A percentile compares a stretch with the other conserved stretches of the same genome.
These are phyloP conservation scores for Starmerella apis DNA, from an alignment of 805 yeast genomes.

Conservation along the genomic window DNA sequence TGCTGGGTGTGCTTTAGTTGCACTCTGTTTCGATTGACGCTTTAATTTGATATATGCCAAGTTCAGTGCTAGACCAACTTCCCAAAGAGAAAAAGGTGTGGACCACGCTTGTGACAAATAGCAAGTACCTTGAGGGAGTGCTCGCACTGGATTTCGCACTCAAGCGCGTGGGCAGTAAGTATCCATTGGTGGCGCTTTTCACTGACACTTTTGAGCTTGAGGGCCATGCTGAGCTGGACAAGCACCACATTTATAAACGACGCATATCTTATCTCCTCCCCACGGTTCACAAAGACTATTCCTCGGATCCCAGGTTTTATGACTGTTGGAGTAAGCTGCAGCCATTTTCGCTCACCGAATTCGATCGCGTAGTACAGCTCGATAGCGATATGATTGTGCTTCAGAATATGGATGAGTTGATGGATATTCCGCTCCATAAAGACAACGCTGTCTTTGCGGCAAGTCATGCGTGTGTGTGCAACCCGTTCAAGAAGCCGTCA, in stretches of 20 bases:
- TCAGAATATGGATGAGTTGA: conserved; percentile 49
- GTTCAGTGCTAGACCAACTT: neutral
- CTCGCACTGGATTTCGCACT: conserved; percentile 43
- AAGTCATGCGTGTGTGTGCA: conserved; percentile 52
- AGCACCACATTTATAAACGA: conserved; percentile 36
- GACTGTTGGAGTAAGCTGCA: conserved; percentile 56
- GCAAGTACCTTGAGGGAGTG: conserved; percentile 43
- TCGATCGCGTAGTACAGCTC: conserved; percentile 44
- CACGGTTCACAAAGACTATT: conserved; percentile 36
- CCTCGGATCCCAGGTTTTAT: conserved; percentile 44
- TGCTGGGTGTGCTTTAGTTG: too few relatives aligned
- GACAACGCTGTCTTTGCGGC: conserved; percentile 42
- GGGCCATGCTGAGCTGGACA: conserved; percentile 36
- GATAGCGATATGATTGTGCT: conserved; percentile 53
- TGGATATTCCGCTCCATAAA: conserved; percentile 37
- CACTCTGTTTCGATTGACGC: neutral
- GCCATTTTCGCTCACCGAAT: conserved; percentile 43
- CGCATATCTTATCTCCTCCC: conserved; percentile 40
- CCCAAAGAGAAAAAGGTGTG: conserved; percentile 33
- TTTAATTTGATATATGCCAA: neutral
- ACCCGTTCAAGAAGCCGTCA: conserved; percentile 43
- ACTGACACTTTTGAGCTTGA: conserved; percentile 39
- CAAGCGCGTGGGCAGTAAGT: conserved; percentile 36
- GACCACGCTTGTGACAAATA: conserved; percentile 48
- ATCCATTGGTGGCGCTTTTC: conserved; percentile 45